Evolutionary conservation across 768 basidiomycete genomes (phyloP).

Genomic region (Lactarius hengduanensis): DNA sequence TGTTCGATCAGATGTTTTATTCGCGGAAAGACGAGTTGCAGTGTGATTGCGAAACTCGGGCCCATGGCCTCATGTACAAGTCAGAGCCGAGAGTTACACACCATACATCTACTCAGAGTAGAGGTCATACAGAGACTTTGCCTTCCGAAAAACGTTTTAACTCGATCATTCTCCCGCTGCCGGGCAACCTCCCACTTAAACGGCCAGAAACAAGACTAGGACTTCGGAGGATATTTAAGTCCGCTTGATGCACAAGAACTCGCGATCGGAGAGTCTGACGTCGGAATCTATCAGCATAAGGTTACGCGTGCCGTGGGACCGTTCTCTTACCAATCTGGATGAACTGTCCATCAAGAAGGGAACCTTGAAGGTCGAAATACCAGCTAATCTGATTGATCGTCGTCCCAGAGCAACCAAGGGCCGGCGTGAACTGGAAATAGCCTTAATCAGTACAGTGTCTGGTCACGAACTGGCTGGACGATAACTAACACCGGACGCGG

Average conservation of each 20-base stretch:
- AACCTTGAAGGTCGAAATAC: slow-evolving; percentile 66
- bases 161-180: not conserved
- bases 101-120: not conserved
- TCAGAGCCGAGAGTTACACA: not conserved
- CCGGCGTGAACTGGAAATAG: slow-evolving; percentile 40
- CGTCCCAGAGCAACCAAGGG: slow-evolving; percentile 44
- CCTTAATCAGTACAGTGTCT: not conserved
- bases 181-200: not conserved
- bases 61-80: not conserved
- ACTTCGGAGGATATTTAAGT: slow-evolving; percentile 61
- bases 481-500: slow-evolving; percentile 48
- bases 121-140: not conserved
- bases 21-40: not conserved
- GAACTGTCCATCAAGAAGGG: slow-evolving; percentile 64
- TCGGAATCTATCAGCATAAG: not conserved
- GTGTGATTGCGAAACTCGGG: not conserved
- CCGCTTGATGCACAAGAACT: slow-evolving; percentile 56
- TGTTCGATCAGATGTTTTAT: not conserved
- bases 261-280: slow-evolving; percentile 48
- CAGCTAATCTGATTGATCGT: slow-evolving; percentile 50
- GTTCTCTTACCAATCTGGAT: slow-evolving; percentile 51
- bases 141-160: not conserved
- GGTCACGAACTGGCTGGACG: slow-evolving; percentile 15
- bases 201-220: slow-evolving; percentile 31
- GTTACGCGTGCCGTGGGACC: not conserved